Base-by-base conservation (phyloP, 192 early-diverging fungal genomes). In the Coemansia sp. region DNA sequence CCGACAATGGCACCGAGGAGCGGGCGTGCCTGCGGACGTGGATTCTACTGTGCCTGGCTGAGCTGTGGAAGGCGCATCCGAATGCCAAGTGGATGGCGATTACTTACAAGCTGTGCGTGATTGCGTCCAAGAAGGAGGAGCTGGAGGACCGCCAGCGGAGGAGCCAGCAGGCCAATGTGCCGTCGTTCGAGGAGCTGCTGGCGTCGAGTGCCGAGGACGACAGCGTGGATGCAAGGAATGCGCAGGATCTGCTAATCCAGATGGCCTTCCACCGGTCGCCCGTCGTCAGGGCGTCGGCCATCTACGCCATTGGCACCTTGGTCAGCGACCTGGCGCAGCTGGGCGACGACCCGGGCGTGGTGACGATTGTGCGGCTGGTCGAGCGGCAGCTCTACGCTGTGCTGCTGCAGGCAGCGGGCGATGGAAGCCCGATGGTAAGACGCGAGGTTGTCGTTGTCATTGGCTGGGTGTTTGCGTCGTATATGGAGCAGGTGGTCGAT, bases 381-480 rank as follows among this genome's bases (percentile, higher is more conserved):
- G 76, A 79, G 94, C 64, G 90, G 85, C 41, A 90, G 88, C 38
- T 86, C 77, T 68, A 81, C 89, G 22, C 77, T 90, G 58, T 32
- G 58, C 47, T 82, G 80, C 49, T 79, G 43, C 66, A 79, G 59
- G 87, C 88, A 3, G 87, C 89, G 15, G 71, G 87, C 9, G 97
- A 99, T 75, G 93, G 89, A 30, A 92, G 90, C 13, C 94, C 95
- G 20, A 86, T 96, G 67, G 97, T 99, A 12, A 86, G 97, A 40
- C 86, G 88, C 68, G 95, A 99, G 73, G 86, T 97, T 7, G 93
- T 92, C 32, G 75, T 87, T 38, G 84, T 88, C 12, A 78, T 99
- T 18, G 91, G 92, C 11, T 80, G 93, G 34, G 92, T 95, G 12
- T 77, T 87, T 62, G 84, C 89, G n/a, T 88, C 75, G 56, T 73